These are phyloP conservation scores for Solanum sitiens DNA, from an alignment of 257 asterid genomes.

Conservation along the genomic window DNA sequence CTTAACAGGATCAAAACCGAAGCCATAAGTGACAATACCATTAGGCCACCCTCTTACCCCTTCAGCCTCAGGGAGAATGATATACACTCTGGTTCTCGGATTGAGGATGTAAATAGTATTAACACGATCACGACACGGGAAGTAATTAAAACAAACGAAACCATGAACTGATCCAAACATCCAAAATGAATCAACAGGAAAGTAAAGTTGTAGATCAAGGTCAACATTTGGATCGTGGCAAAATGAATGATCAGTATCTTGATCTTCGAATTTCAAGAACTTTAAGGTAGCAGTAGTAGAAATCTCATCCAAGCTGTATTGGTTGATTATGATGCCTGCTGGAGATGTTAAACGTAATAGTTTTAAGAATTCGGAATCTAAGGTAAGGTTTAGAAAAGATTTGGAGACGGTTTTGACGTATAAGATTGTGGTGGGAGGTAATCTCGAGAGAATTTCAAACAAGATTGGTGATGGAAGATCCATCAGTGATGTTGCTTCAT, in stretches of 20 bases:
- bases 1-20: conserved; percentile 9
- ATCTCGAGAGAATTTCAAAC: conserved; percentile 20
- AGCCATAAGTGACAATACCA: conserved; percentile 19
- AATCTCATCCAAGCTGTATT: background rate
- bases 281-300: background rate
- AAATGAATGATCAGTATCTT: background rate
- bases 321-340: conserved; percentile 22
- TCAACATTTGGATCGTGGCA: background rate
- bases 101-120: conserved; percentile 25
- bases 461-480: conserved; percentile 25
- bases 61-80: conserved; percentile 9
- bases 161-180: conserved; percentile 32
- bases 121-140: background rate
- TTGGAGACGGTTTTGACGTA: conserved; percentile 26
- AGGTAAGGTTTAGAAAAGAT: background rate
- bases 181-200: background rate
- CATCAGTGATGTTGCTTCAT: background rate
- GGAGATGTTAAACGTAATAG: background rate
- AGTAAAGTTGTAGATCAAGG: conserved; percentile 1
- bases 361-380: background rate
- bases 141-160: conserved; percentile 4
- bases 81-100: conserved; percentile 28
- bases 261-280: background rate
- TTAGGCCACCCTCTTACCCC: conserved; percentile 6
- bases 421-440: conserved; percentile 23